These are phyloP conservation scores for Monosporascus sp. DNA, from an alignment of 2,329 filamentous ascomycete genomes.

Conservation along the genomic window DNA sequence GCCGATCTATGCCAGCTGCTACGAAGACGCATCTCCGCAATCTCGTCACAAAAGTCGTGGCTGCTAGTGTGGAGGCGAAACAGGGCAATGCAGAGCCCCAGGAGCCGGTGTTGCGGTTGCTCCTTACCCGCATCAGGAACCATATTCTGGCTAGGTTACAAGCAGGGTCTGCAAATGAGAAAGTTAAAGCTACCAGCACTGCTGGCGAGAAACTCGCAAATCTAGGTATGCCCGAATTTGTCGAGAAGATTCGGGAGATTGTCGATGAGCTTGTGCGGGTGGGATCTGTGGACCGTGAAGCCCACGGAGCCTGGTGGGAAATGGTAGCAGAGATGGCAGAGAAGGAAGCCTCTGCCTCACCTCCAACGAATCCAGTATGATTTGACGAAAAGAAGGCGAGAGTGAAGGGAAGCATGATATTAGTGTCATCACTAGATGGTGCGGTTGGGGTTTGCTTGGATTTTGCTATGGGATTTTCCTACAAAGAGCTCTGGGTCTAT, in stretches of 20 bases:
- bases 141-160: conserved; percentile 62
- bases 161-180: conserved; percentile 62
- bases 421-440: not conserved
- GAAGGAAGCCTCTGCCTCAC: conserved; percentile 27
- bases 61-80: conserved; percentile 42
- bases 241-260: conserved; percentile 61
- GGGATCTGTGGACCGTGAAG: conserved; percentile 60
- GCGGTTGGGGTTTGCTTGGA: not conserved
- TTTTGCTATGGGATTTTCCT: not conserved
- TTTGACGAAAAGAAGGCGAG: conserved; percentile 3
- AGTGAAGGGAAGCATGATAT: not conserved
- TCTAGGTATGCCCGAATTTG: conserved; percentile 68
- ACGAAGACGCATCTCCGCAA: conserved; percentile 55
- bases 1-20: conserved; percentile 58
- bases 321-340: conserved; percentile 53
- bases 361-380: conserved; percentile 8
- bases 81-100: conserved; percentile 35
- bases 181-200: conserved; percentile 62
- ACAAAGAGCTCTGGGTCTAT: not conserved
- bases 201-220: conserved; percentile 65
- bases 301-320: conserved; percentile 68
- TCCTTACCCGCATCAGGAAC: conserved; percentile 61
- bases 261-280: conserved; percentile 63
- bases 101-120: conserved; percentile 57
- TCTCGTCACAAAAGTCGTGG: conserved; percentile 51